These are phyloP conservation scores for Solanum chacoense DNA, from an alignment of 305 asterid genomes.

Conservation along the genomic window DNA sequence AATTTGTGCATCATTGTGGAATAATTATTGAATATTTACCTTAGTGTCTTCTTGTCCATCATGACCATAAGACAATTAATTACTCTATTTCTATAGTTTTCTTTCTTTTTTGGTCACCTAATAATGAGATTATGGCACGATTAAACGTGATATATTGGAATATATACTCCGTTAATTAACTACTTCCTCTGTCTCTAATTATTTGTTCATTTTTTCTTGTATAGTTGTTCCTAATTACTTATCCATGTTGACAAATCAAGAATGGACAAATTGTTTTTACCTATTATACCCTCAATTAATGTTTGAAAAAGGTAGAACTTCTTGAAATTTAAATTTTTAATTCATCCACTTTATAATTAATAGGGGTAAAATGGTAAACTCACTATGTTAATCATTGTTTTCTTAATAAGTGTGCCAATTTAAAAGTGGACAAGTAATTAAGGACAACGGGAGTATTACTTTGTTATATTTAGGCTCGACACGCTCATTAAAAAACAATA, in stretches of 20 bases:
- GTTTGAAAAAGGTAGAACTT: too few relatives aligned
- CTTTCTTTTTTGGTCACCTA: background rate
- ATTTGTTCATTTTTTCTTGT: too few relatives aligned
- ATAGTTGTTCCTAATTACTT: too few relatives aligned
- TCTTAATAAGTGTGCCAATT: too few relatives aligned
- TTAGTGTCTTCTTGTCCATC: background rate
- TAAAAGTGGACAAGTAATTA: too few relatives aligned
- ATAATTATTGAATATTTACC: background rate
- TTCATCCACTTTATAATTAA: too few relatives aligned
- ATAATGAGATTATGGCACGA: background rate
- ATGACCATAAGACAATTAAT: background rate
- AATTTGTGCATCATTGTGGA: background rate
- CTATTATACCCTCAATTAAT: too few relatives aligned
- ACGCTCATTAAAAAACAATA: background rate
- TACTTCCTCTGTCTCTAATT: accelerated
- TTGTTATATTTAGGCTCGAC: background rate
- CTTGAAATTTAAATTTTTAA: too few relatives aligned
- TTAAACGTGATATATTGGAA: background rate
- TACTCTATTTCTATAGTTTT: background rate
- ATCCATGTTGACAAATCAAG: too few relatives aligned
- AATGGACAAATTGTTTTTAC: too few relatives aligned
- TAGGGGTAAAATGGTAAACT: too few relatives aligned
- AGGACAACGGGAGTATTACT: background rate
- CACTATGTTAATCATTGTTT: too few relatives aligned
- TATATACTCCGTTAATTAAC: background rate